Conservation (phyloP, 106 monocot species). For the Acanthochlamys bracteata region DNA sequence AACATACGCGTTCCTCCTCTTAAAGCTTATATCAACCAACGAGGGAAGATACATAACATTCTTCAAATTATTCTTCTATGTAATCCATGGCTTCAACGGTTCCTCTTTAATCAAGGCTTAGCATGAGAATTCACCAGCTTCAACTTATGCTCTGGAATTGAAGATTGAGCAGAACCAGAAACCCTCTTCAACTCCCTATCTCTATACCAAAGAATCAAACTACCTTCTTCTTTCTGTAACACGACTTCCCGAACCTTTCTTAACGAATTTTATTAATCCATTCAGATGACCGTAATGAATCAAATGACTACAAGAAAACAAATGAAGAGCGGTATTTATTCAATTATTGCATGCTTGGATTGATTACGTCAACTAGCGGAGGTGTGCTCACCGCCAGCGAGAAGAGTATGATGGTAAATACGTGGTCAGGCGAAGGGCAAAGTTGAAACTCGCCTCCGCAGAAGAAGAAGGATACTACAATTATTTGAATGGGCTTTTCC, state of each 20-base stretch:
- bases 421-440: neutral
- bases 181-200: too few species aligned
- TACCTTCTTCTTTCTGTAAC: slow-evolving; percentile 5
- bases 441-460: neutral
- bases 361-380: slow-evolving; percentile 1
- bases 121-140: slow-evolving; percentile 35
- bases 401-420: slow-evolving; percentile 1
- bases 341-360: too few species aligned
- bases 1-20: slow-evolving; percentile 45
- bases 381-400: slow-evolving; percentile 3
- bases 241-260: slow-evolving; percentile 12
- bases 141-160: slow-evolving; percentile 33
- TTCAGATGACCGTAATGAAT: slow-evolving; percentile 18
- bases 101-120: slow-evolving; percentile 64
- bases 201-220: neutral
- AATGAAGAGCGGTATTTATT: slow-evolving; percentile 20
- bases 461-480: too few species aligned
- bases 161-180: too few species aligned
- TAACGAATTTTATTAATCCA: neutral
- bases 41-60: slow-evolving; percentile 64
- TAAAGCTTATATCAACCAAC: slow-evolving; percentile 61
- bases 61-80: slow-evolving; percentile 56
- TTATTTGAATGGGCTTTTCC: too few species aligned
- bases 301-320: slow-evolving; percentile 19
- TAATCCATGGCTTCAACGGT: slow-evolving; percentile 78